Percentiles rank a stretch among this genome's conserved stretches.
Conservation (phyloP, 495 filamentous ascomycete species). For the Penicillium canescens region DNA sequence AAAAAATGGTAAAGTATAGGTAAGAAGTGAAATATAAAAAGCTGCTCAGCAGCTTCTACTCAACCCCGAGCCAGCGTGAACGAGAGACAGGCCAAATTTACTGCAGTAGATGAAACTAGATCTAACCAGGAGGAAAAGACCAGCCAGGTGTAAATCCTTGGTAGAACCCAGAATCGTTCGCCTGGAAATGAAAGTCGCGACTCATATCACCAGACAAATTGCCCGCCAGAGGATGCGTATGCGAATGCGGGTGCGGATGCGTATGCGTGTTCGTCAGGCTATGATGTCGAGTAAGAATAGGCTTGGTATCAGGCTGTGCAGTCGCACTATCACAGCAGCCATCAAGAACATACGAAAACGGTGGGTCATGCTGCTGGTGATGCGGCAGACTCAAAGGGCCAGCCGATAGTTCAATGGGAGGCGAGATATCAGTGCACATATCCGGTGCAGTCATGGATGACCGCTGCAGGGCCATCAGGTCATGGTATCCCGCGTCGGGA, state of each 20-base stretch:
- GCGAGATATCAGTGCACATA: slow-evolving; percentile 20
- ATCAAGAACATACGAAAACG: slow-evolving; percentile 22
- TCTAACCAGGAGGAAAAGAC: slow-evolving; percentile 33
- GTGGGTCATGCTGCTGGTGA: slow-evolving; percentile 8
- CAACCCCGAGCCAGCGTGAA: neutral
- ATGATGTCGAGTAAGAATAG: slow-evolving; percentile 8
- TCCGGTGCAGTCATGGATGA: slow-evolving; percentile 16
- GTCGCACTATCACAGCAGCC: slow-evolving; percentile 10
- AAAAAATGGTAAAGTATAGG: slow-evolving; percentile 6
- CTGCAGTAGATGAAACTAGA: neutral
- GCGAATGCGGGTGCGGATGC: slow-evolving; percentile 5
- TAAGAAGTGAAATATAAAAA: slow-evolving; percentile 13
- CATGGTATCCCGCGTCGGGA: slow-evolving; percentile 24
- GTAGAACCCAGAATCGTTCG: slow-evolving; percentile 28
- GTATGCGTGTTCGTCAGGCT: slow-evolving; percentile 15
- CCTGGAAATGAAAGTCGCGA: slow-evolving; percentile 27
- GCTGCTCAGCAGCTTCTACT: slow-evolving; percentile 14
- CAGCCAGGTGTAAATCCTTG: slow-evolving; percentile 30
- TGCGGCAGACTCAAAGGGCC: slow-evolving; percentile 8
- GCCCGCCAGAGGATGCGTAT: slow-evolving; percentile 7
- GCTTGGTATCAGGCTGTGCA: slow-evolving; percentile 17
- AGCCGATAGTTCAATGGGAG: slow-evolving; percentile 18
- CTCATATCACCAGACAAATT: slow-evolving; percentile 29
- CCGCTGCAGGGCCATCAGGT: slow-evolving; percentile 22
- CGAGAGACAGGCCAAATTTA: neutral